Evolutionary conservation across 179 eudicot genomes (phyloP).

Genomic region (Beta lomatogona): DNA sequence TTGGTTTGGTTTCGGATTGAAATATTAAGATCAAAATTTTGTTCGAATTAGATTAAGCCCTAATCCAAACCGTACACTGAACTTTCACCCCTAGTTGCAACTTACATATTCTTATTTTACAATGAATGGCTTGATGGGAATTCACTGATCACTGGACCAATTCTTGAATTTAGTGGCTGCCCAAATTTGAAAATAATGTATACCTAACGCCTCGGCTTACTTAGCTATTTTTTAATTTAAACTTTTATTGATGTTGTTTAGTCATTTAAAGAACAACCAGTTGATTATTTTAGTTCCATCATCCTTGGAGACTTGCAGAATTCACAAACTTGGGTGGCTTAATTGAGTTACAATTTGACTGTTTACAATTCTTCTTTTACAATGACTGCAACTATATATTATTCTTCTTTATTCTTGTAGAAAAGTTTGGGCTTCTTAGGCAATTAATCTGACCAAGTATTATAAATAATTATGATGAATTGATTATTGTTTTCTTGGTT

Average conservation of each 20-base stretch:
- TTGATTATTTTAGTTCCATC: conserved; percentile 80
- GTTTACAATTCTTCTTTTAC: no score
- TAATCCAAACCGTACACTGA: neutral
- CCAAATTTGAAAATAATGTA: conserved; percentile 78
- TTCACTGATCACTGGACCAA: conserved; percentile 62
- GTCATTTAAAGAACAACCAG: conserved; percentile 92
- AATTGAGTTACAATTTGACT: no score
- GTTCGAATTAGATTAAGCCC: no score
- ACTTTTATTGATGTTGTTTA: conserved; percentile 29
- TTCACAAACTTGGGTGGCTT: conserved; percentile 27
- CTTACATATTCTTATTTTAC: conserved; percentile 17
- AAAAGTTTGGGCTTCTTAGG: no score
- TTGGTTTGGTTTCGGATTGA: no score
- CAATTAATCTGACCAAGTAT: no score
- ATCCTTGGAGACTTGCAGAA: conserved; percentile 61
- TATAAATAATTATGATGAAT: no score
- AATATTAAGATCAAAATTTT: no score
- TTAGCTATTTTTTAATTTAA: neutral
- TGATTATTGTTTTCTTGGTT: no score
- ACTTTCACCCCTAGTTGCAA: neutral
- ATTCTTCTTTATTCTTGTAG: no score
- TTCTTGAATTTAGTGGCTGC: conserved; percentile 90
- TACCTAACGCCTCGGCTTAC: neutral
- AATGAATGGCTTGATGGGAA: conserved; percentile 79
- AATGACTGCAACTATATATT: no score